Base-by-base conservation (phyloP, 805 yeast genomes). In the Candida orba region DNA sequence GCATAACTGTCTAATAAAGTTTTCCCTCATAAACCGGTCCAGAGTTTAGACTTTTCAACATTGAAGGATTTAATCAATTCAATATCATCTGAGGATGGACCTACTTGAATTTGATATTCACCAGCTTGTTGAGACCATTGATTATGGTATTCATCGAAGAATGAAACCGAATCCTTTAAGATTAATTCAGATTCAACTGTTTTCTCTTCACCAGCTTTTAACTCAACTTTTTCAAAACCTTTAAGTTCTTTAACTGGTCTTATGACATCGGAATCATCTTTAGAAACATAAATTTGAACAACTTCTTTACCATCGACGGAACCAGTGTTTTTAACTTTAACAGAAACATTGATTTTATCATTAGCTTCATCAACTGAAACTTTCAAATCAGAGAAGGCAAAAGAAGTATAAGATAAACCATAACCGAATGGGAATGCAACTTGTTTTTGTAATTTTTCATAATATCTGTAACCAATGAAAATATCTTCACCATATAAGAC, bases 401-500 rank as follows among this genome's bases (percentile, higher is more conserved):
- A 80, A 0, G 65, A 50, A 13, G 84, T 72, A 62, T 79, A 80
- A 1, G 85, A 79, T 46, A 79, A 68, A 36, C 85, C 85, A 52
- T 59, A 67, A 3, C 86, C 85, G 58, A 80, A 81, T 31, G 84
- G 79, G 66, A 71, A 79, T 39, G 71, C 63, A 4, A 74, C 78
- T 23, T 66, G 65, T 39, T 59, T 62, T 47, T 71, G 67, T 34
- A 64, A 54, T 58, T 73, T 73, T 51, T 80, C 84, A 60, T 75
- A 81, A 63, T 61, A 77, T 45, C 78, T 65, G 65, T 80, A 79
- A 20, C 85, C 86, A 41, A 80, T 76, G 54, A 67, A 79, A 35
- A 80, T 73, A 56, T 78, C 84, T 57, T 81, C 87, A 45, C 85
- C 84, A 51, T 80, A 81, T 41, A 73, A 53, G 22, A 72, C 76